Evolutionary conservation across 2,329 filamentous ascomycete genomes (phyloP).

Genomic region (Fusarium vanettenii): DNA sequence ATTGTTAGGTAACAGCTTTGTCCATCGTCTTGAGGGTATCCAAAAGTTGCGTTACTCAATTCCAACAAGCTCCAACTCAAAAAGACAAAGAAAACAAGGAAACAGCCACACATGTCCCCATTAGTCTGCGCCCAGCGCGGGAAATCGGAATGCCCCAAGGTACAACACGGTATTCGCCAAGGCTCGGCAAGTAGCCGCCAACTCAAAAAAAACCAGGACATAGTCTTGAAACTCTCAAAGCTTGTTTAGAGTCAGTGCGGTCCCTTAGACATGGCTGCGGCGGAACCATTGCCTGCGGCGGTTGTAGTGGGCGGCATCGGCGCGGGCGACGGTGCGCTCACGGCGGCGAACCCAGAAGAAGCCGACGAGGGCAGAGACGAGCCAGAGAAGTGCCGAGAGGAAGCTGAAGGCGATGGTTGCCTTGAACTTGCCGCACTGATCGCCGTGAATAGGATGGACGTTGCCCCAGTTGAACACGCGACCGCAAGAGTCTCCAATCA

Average conservation of each 20-base stretch:
- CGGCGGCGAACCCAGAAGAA: conserved; percentile 63
- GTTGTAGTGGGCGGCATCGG: conserved; percentile 43
- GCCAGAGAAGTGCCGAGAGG: conserved; percentile 77
- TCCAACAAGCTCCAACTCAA: conserved; percentile 15
- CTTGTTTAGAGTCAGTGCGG: neutral
- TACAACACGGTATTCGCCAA: conserved; percentile 15
- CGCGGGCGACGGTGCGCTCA: conserved; percentile 49
- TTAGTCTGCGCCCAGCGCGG: conserved; percentile 21
- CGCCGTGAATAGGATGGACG: conserved; percentile 57
- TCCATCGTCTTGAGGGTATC: conserved; percentile 14
- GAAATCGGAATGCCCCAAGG: conserved; percentile 22
- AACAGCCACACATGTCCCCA: conserved; percentile 16
- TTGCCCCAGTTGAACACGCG: conserved; percentile 70
- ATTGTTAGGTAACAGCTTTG: conserved; percentile 3
- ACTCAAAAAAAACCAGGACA: neutral
- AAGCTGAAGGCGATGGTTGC: conserved; percentile 79
- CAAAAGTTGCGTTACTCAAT: conserved; percentile 11
- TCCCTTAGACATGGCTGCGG: conserved; percentile 55
- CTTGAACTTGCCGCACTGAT: conserved; percentile 75
- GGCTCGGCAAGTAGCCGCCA: conserved; percentile 8
- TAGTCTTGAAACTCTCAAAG: neutral
- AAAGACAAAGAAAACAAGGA: conserved; percentile 28
- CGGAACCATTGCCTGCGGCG: conserved; percentile 56
- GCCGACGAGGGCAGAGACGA: conserved; percentile 70
- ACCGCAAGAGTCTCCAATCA: conserved; percentile 63